Evolutionary conservation across 192 early-diverging fungal species (phyloP).

Genomic region (Spizellomyces punctatus): DNA sequence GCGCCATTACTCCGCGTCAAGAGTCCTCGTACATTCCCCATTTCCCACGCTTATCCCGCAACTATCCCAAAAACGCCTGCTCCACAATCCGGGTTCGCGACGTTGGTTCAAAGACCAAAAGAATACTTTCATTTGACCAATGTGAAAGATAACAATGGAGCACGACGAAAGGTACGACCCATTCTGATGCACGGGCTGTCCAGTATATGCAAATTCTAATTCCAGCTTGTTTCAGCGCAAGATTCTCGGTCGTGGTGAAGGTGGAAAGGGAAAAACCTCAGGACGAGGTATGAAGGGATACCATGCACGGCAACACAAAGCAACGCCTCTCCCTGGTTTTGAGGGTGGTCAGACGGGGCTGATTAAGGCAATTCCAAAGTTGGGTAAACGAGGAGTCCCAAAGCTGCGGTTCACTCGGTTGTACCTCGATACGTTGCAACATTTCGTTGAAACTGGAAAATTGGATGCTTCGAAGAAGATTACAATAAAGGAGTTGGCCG

Average conservation of each 20-base stretch:
- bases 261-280: constrained; percentile 86
- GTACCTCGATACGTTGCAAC: constrained; percentile 85
- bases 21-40: too few relatives aligned
- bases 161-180: constrained; percentile 38
- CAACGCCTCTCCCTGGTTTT: constrained; percentile 78
- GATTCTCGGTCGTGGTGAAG: constrained; percentile 66
- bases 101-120: constrained; percentile 18
- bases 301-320: constrained; percentile 75
- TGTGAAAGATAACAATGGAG: constrained; percentile 43
- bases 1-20: too few relatives aligned
- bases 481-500: constrained; percentile 75
- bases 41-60: too few relatives aligned
- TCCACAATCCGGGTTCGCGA: background rate
- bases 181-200: too few relatives aligned
- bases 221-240: constrained; percentile 20
- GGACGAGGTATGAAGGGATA: constrained; percentile 93
- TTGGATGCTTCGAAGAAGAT: constrained; percentile 80
- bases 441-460: constrained; percentile 85
- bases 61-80: too few relatives aligned
- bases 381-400: constrained; percentile 60
- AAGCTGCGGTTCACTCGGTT: constrained; percentile 31
- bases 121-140: constrained; percentile 32
- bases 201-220: background rate
- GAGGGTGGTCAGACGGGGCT: constrained; percentile 94
- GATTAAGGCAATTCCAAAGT: constrained; percentile 79